Base-by-base conservation (phyloP, 208 protist species). In the Angomonas ambiguus region DNA sequence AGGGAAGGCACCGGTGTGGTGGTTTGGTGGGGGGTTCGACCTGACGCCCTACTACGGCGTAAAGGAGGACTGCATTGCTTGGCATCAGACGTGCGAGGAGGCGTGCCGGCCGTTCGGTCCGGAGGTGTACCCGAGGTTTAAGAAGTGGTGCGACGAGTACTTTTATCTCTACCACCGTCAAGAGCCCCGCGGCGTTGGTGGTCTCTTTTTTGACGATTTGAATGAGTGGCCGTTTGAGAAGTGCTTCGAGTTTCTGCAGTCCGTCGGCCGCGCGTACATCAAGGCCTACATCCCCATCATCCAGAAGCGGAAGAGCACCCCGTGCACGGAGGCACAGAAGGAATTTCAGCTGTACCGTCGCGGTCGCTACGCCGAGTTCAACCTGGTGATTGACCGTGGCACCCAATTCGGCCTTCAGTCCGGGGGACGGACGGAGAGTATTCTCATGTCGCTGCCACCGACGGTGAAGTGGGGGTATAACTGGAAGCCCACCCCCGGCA, bases 11-110 rank as follows among this genome's bases (percentile, higher is more conserved):
- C 73, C 71, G 24, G 73, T 67, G 41, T 96, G 88, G 88, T 97
- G 92, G 92, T 97, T 97, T 59, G 92, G 92, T 30, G 92, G 92
- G 31, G 92, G 92, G 56, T 88, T 89, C 6, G 85, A 97, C 60
- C 72, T 97, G 25, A 97, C 92, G 2, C 92, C 92, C n/a, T 86
- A 79, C 63, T 94, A 94, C 61, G 73, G 88, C 0, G 24, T 75
- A 1, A 72, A 89, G 30, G 79, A 85, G 74, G 79, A 89, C 69
- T 88, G 84, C 22, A 34, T 67, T 1, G 22, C 80, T 22, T 96
- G 95, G 51, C 92, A 97, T 65, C 24, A 65, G 49, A 49, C 41
- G 0, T 67, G 87, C 2, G 42, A 81, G n/a, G 56, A 65, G 25
- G 57, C 79, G 0, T 94, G 84, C 67, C 74, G 79, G 38, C 41